Evolutionary conservation across 192 early-diverging fungal species (phyloP).

Genomic region (Coemansia sp.): DNA sequence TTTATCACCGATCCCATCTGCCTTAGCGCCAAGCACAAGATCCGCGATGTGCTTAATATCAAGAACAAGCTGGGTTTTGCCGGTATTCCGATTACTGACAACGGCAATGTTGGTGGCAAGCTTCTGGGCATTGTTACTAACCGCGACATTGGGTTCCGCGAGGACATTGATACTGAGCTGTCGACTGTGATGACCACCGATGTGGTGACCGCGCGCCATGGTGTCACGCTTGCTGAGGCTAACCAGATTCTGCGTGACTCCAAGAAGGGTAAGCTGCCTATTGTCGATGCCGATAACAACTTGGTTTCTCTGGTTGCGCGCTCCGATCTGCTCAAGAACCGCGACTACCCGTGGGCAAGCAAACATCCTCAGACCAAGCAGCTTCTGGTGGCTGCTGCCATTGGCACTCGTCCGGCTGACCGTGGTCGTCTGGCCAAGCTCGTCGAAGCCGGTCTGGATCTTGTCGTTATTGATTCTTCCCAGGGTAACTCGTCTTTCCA

Average conservation of each 20-base stretch:
- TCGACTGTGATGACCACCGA: slow-evolving; percentile 88
- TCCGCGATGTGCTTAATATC: slow-evolving; percentile 82
- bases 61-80: slow-evolving; percentile 90
- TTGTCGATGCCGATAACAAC: slow-evolving; percentile 79
- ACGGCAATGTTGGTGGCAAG: slow-evolving; percentile 84
- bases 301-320: slow-evolving; percentile 90
- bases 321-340: slow-evolving; percentile 95
- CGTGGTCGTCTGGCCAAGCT: slow-evolving; percentile 76
- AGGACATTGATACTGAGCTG: slow-evolving; percentile 64
- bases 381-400: slow-evolving; percentile 90
- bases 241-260: slow-evolving; percentile 83
- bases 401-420: slow-evolving; percentile 90
- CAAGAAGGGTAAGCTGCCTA: slow-evolving; percentile 97
- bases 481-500: slow-evolving; percentile 95
- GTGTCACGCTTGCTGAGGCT: slow-evolving; percentile 88
- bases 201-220: slow-evolving; percentile 80
- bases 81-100: slow-evolving; percentile 94
- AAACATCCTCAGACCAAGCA: slow-evolving; percentile 82
- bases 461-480: slow-evolving; percentile 93
- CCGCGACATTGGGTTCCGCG: slow-evolving; percentile 93
- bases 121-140: slow-evolving; percentile 95
- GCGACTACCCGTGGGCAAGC: slow-evolving; percentile 91
- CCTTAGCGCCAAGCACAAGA: slow-evolving; percentile 78
- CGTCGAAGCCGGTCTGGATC: slow-evolving; percentile 93
- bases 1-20: slow-evolving; percentile 95